phyloP scores from a whole-genome alignment of 1,284 basidiomycete species.

The Ustilago trichophora region DNA sequence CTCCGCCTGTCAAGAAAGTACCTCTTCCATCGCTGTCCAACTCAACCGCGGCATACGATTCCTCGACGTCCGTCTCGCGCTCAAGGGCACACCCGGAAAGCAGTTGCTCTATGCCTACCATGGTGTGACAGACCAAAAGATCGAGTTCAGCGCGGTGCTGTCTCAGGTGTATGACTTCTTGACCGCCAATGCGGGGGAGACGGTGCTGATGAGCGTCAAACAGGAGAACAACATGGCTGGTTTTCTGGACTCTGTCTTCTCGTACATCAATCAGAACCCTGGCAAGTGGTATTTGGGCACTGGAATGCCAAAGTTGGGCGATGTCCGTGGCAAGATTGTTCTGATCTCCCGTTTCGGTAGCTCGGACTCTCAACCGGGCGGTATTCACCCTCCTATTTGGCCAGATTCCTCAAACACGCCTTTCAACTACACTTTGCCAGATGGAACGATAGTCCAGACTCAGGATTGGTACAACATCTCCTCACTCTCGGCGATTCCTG shows the following conservation, averaged over 20 bases:
- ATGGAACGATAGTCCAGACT: slow-evolving; percentile 16
- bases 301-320: slow-evolving; percentile 34
- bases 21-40: slow-evolving; percentile 25
- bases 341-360: slow-evolving; percentile 45
- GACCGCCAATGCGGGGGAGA: slow-evolving; percentile 20
- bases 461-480: slow-evolving; percentile 57
- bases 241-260: slow-evolving; percentile 31
- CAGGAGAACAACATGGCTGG: slow-evolving; percentile 41
- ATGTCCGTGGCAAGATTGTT: slow-evolving; percentile 46
- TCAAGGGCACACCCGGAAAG: slow-evolving; percentile 26
- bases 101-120: slow-evolving; percentile 52
- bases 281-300: slow-evolving; percentile 33
- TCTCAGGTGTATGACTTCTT: slow-evolving; percentile 41
- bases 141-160: slow-evolving; percentile 44
- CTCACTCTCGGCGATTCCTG: slow-evolving; percentile 20
- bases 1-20: slow-evolving; percentile 43
- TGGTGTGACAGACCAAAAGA: slow-evolving; percentile 46
- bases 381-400: slow-evolving; percentile 57
- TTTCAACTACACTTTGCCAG: slow-evolving; percentile 37
- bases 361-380: slow-evolving; percentile 33
- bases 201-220: slow-evolving; percentile 51
- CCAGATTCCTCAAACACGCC: slow-evolving; percentile 30
- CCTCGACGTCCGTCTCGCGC: slow-evolving; percentile 50
- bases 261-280: slow-evolving; percentile 24
- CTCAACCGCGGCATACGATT: slow-evolving; percentile 49